Evolutionary conservation across 2,329 filamentous ascomycete genomes (phyloP), one percentile per base, ranked within the genome.

Genomic region (Beauveria sp.): DNA sequence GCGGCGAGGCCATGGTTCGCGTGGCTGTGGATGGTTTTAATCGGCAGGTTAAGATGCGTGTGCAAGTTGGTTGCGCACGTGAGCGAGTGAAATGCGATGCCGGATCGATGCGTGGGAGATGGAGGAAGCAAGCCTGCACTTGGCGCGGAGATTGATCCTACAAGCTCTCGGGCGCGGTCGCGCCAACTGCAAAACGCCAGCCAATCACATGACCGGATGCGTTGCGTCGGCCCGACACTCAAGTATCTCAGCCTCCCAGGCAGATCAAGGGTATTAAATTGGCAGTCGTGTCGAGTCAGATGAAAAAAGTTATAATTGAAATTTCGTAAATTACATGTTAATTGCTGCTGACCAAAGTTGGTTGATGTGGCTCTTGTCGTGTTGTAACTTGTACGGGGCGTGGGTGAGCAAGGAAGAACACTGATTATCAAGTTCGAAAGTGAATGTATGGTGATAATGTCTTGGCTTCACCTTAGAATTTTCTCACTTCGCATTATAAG

Each of bases 1-100:
- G 80, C 65, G 85, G 84, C 51, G 85, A 86, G 67, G 85, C 84
- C 79, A 81, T 84, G 59, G 59, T 65, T 31, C 31, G 38, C 14
- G 26, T 10, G 48, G 46, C 45, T 22, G 43, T 34, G 20, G n/a
- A 42, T 20, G n/a, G 6, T 51, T 51, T 20, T 18, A 51, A 20
- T 1, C 1, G 46, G 4, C n/a, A 26, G 24, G 22, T 9, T 24
- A 5, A 18, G 4, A n/a, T 3, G 3, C 14, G n/a, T 28, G 31
- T 24, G 50, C 8, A 8, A 31, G 14, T 16, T 38, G 34, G 34
- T 38, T 22, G 20, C 20, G 28, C n/a, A 7, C 14, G 5, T 8
- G 43, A 38, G 20, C 20, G 43, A n/a, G 14, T 18, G n/a, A 40
- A 22, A 38, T 57, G 43, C 26, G 55, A 5, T 10, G 57, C 3